These are phyloP conservation scores for Chytridium lagenaria DNA, from an alignment of 371 early-diverging fungal species.

Conservation along the genomic window DNA sequence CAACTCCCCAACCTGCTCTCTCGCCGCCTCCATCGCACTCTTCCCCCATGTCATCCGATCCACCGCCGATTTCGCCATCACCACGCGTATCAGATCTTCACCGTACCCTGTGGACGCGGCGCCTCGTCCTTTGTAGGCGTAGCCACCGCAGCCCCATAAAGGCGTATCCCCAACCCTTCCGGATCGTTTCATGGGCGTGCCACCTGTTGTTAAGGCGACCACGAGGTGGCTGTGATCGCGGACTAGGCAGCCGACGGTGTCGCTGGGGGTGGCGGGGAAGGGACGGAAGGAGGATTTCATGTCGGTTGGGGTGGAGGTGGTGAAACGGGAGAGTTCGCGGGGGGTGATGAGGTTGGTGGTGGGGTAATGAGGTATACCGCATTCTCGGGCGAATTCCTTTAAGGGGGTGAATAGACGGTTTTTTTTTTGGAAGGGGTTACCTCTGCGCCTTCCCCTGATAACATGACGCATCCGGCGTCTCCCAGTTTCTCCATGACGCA, in stretches of 20 bases:
- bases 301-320: neutral
- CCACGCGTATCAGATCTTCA: constrained; percentile 17
- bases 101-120: constrained; percentile 16
- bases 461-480: constrained; percentile 7
- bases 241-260: constrained; percentile 15
- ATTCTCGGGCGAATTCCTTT: constrained; percentile 14
- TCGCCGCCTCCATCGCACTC: constrained; percentile 11
- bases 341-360: neutral
- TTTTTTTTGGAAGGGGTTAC: too few relatives aligned
- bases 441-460: constrained; percentile 7
- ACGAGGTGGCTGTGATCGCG: neutral
- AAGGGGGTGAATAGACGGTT: too few relatives aligned
- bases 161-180: constrained; percentile 20
- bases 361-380: neutral
- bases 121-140: neutral
- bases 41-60: neutral
- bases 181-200: constrained; percentile 16
- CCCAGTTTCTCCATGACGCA: neutral
- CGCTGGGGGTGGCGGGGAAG: constrained; percentile 10
- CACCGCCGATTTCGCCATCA: constrained; percentile 20
- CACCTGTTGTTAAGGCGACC: constrained; percentile 16
- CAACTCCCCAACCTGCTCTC: constrained; percentile 17
- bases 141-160: constrained; percentile 17
- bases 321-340: neutral
- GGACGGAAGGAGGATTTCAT: neutral